These are phyloP conservation scores for Xylaria sp. DNA, from an alignment of 2,329 filamentous ascomycete genomes.

Conservation along the genomic window DNA sequence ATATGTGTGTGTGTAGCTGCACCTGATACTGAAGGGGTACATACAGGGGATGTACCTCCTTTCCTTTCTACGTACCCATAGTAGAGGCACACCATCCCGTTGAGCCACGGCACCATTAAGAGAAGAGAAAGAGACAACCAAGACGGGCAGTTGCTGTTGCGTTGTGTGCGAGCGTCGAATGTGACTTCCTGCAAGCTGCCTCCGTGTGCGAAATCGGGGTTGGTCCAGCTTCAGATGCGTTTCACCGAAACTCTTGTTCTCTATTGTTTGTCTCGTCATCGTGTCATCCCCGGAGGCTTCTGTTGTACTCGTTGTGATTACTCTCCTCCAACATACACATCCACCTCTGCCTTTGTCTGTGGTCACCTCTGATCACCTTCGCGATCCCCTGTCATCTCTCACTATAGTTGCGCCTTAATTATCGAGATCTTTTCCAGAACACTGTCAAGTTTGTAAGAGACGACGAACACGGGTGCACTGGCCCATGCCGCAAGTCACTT, in stretches of 20 bases:
- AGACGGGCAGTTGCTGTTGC: conserved; percentile 33
- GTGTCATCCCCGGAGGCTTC: conserved; percentile 17
- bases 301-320: conserved; percentile 12
- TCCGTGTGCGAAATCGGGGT: conserved; percentile 30
- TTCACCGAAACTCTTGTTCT: conserved; percentile 35
- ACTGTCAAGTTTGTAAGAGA: neutral
- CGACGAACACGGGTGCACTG: neutral
- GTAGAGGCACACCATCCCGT: neutral
- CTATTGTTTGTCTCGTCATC: conserved; percentile 21
- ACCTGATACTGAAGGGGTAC: neutral
- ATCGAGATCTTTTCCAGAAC: neutral
- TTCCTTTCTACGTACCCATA: no score
- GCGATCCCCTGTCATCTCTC: no score
- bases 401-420: neutral
- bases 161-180: conserved; percentile 24
- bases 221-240: conserved; percentile 36
- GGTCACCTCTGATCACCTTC: neutral
- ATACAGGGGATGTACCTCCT: neutral
- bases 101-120: neutral
- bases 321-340: conserved; percentile 1
- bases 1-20: no score
- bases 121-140: conserved; percentile 5
- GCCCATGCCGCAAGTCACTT: neutral
- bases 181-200: conserved; percentile 35
- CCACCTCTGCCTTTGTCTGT: neutral